Conservation (phyloP, 2,329 filamentous ascomycete species). For the Pseudogymnoascus verrucosus region DNA sequence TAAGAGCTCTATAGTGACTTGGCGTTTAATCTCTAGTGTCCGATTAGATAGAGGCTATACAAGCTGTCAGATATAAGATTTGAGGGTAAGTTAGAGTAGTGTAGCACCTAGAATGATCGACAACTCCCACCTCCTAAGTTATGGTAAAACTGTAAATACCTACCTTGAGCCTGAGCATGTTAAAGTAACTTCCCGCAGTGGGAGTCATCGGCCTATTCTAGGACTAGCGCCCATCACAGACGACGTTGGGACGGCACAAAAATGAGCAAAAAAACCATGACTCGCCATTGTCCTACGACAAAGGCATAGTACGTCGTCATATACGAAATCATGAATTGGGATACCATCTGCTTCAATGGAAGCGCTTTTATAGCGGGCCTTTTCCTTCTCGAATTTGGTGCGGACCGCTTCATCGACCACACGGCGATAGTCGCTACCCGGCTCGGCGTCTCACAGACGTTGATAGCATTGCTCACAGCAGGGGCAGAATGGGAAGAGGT, state of each 20-base stretch:
- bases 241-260: background rate
- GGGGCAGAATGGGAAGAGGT: slow-evolving; percentile 51
- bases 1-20: too few relatives aligned
- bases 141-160: background rate
- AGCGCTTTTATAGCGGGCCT: slow-evolving; percentile 36
- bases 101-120: background rate
- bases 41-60: too few relatives aligned
- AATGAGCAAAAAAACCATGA: background rate
- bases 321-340: slow-evolving; percentile 26
- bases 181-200: background rate
- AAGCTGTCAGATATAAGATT: too few relatives aligned
- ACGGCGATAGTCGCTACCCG: slow-evolving; percentile 39
- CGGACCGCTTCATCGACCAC: slow-evolving; percentile 45
- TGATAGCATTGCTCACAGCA: slow-evolving; percentile 44
- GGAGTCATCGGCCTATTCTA: background rate
- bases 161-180: background rate
- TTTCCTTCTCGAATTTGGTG: slow-evolving; percentile 43
- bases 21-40: too few relatives aligned
- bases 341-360: slow-evolving; percentile 33
- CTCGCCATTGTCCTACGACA: background rate
- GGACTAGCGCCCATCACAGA: background rate
- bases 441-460: slow-evolving; percentile 36
- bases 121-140: background rate
- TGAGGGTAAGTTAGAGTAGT: background rate
- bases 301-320: slow-evolving; percentile 22